Evolutionary conservation across 805 yeast species (phyloP).

Genomic region (Spencermartinsiella europaea): DNA sequence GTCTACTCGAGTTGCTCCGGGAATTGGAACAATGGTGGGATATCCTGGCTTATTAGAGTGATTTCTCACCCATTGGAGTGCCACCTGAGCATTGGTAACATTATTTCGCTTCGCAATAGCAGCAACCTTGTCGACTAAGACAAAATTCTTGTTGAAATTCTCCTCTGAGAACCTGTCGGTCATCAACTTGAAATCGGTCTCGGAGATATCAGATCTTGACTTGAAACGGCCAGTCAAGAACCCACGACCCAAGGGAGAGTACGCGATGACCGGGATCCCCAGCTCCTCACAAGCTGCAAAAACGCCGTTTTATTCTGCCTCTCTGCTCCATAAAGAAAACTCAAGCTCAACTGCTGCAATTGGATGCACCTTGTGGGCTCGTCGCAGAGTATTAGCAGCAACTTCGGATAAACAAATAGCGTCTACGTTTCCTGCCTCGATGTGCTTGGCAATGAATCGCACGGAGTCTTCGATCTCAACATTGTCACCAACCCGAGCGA

Average conservation of each 20-base stretch:
- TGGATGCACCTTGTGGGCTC: slow-evolving; percentile 51
- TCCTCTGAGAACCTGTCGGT: slow-evolving; percentile 59
- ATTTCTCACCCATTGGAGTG: slow-evolving; percentile 60
- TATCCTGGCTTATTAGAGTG: slow-evolving; percentile 32
- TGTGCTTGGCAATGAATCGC: slow-evolving; percentile 45
- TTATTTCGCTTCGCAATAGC: slow-evolving; percentile 44
- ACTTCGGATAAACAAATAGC: slow-evolving; percentile 76
- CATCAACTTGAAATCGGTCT: slow-evolving; percentile 48
- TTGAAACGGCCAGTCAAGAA: slow-evolving; percentile 60
- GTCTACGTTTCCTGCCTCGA: slow-evolving; percentile 59
- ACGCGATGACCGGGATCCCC: slow-evolving; percentile 64
- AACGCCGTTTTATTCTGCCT: slow-evolving; percentile 57
- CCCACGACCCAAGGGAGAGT: slow-evolving; percentile 82
- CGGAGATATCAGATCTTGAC: slow-evolving; percentile 43
- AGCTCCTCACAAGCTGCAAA: slow-evolving; percentile 52
- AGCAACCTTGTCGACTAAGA: slow-evolving; percentile 44
- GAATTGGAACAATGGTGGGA: slow-evolving; percentile 69
- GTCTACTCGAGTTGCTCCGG: slow-evolving; percentile 57
- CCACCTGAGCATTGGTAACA: slow-evolving; percentile 58
- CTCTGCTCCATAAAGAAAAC: slow-evolving; percentile 64
- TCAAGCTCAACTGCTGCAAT: slow-evolving; percentile 74
- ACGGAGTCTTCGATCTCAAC: slow-evolving; percentile 58
- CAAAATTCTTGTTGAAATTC: slow-evolving; percentile 48
- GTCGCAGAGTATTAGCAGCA: slow-evolving; percentile 51
- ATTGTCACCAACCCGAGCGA: slow-evolving; percentile 64